Evolutionary conservation across 139 green algal species (phyloP), one percentile per base, ranked within the genome.

Genomic region (Nannochloris sp.): DNA sequence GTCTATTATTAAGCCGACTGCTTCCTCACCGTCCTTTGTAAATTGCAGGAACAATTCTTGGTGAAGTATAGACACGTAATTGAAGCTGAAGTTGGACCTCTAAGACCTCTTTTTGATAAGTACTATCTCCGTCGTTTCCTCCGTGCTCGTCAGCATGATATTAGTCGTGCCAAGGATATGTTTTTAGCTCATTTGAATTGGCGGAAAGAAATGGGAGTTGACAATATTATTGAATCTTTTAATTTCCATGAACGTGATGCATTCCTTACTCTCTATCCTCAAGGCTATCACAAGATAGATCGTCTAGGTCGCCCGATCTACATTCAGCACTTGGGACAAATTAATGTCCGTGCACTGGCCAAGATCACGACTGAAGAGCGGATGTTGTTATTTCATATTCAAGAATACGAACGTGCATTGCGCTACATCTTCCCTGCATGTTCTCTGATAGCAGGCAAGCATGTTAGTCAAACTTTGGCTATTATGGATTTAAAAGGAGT

Each of bases 401-500:
- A 87, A 70, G 87, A 91, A 62, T 93, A 96, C 60, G 90, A 97
- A 77, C 84, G 90, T 23, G 90, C 84, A 67, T 56, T 82, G 27
- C 80, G 85, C 36, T 74, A 89, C 54, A 92, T 95, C 64, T 74
- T 93, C 65, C 90, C 90, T 4, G 73, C 91, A 1, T 89, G 79
- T 83, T 88, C 74, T 13, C 61, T 65, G 3, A 62, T 85, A 4
- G 45, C 57, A 2, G 82, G 80, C 8, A 65, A 68, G 4, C 72
- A 89, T 62, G 87, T 95, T 29, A 85, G 94, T 63, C 76, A 88
- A 55, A 92, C 82, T 0, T 87, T 96, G 65, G 87, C 84, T 36
- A 90, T 97, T 56, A 83, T 97, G 63, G 90, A 97, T 65, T 76
- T 95, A 9, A 86, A 88, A 54, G 90, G 86, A 59, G 79, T 86